Evolutionary conservation across 2,329 filamentous ascomycete genomes (phyloP).

Genomic region (Cadophora malorum): DNA sequence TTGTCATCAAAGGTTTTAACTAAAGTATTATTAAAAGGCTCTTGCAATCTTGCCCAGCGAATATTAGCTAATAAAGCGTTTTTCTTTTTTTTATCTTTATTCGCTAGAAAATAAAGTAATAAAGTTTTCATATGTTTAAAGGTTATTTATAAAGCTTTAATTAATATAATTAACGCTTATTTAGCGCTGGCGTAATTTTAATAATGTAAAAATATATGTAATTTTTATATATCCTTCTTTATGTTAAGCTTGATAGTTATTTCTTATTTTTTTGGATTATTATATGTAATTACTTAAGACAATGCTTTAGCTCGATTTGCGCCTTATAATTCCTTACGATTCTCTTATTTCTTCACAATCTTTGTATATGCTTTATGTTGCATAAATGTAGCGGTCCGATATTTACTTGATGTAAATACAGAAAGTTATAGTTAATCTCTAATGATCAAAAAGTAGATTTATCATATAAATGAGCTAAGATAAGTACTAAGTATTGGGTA

Average conservation of each 20-base stretch:
- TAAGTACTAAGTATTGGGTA: too few species aligned
- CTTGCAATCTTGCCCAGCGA: background rate
- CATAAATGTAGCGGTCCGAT: background rate
- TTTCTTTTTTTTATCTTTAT: background rate
- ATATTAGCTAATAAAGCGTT: background rate
- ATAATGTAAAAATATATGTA: background rate
- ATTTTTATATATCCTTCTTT: background rate
- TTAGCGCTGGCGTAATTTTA: background rate
- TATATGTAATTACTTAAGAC: background rate
- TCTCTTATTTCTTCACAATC: background rate
- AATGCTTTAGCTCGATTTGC: background rate
- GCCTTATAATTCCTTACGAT: background rate
- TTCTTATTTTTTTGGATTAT: background rate
- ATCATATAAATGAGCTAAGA: too few species aligned
- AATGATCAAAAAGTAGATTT: too few species aligned
- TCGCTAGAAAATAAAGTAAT: background rate
- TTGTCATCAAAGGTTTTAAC: background rate
- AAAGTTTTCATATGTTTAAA: background rate
- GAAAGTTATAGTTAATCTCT: too few species aligned
- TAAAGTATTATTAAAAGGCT: background rate
- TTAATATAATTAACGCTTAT: background rate
- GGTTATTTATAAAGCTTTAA: background rate
- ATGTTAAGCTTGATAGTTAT: background rate
- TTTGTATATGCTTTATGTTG: background rate
- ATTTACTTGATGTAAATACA: too few species aligned